These are phyloP conservation scores for Aspergillus olivimuriae DNA, from an alignment of 495 filamentous ascomycete species.

Conservation along the genomic window DNA sequence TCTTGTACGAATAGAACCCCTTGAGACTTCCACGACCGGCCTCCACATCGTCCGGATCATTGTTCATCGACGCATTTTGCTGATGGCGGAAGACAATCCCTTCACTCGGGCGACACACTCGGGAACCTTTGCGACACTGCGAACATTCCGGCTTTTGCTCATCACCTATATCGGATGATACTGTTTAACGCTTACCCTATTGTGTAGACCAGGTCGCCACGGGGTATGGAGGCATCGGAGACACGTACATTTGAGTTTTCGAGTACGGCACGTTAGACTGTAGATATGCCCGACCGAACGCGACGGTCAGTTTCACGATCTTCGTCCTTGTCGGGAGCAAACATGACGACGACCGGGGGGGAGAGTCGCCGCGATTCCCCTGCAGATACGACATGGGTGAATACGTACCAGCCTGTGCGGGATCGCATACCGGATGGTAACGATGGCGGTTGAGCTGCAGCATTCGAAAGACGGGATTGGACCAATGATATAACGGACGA, in stretches of 20 bases:
- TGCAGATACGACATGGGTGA: neutral
- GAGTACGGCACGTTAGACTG: conserved; percentile 56
- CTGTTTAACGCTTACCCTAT: conserved; percentile 13
- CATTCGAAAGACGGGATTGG: conserved; percentile 19
- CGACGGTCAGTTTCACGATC: too few relatives aligned
- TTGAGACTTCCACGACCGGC: conserved; percentile 43
- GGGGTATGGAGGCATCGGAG: neutral
- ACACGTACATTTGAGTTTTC: conserved; percentile 54
- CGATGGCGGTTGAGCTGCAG: conserved; percentile 22
- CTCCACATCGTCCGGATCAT: conserved; percentile 27
- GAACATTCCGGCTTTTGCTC: conserved; percentile 53
- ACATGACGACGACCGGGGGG: neutral
- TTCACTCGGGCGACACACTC: conserved; percentile 56
- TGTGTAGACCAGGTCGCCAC: neutral
- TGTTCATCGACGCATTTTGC: conserved; percentile 68
- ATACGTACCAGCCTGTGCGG: conserved; percentile 44
- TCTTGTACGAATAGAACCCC: conserved; percentile 65
- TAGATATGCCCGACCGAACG: conserved; percentile 1
- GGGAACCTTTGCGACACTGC: conserved; percentile 53
- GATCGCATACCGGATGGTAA: conserved; percentile 42
- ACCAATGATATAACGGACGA: conserved; percentile 6
- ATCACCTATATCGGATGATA: conserved; percentile 27
- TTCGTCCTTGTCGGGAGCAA: too few relatives aligned
- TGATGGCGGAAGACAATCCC: conserved; percentile 65
- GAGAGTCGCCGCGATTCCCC: neutral